These are phyloP conservation scores for Botrytis galanthina DNA, from an alignment of 2,329 filamentous ascomycete species.

Conservation along the genomic window DNA sequence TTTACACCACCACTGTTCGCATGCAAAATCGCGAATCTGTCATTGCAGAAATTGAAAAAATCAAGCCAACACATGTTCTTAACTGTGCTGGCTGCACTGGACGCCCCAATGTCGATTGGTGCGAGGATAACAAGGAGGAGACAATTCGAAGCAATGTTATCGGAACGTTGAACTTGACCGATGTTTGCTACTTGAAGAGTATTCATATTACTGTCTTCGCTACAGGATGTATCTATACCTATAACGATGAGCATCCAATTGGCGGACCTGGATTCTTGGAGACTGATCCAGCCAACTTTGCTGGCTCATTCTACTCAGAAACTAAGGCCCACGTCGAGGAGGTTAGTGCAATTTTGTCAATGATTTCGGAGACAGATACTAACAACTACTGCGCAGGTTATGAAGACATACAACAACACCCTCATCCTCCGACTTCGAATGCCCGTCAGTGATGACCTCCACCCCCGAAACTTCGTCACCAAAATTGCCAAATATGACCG, in stretches of 20 bases:
- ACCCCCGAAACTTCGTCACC: constrained; percentile 66
- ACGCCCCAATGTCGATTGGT: constrained; percentile 69
- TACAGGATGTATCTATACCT: constrained; percentile 66
- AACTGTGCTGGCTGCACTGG: constrained; percentile 66
- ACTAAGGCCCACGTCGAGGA: constrained; percentile 66
- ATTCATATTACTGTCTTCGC: constrained; percentile 66
- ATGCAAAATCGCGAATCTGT: constrained; percentile 63
- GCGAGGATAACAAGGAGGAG: constrained; percentile 66
- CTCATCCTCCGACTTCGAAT: constrained; percentile 66
- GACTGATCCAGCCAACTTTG: constrained; percentile 62
- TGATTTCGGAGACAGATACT: background rate
- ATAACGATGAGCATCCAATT: constrained; percentile 59
- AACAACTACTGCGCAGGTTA: constrained; percentile 46
- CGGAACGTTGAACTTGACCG: constrained; percentile 61
- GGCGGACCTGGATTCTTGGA: constrained; percentile 60
- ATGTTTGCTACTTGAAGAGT: constrained; percentile 56
- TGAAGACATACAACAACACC: constrained; percentile 59
- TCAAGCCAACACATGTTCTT: constrained; percentile 64
- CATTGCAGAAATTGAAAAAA: constrained; percentile 52
- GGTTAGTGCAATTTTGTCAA: constrained; percentile 41
- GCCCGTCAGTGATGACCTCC: constrained; percentile 66
- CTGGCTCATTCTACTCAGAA: constrained; percentile 65
- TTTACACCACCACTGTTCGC: constrained; percentile 58
- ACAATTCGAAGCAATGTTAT: constrained; percentile 67
- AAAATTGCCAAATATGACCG: constrained; percentile 65